phyloP scores from a whole-genome alignment of 192 early-diverging fungal genomes.

The Thamnidium elegans region DNA sequence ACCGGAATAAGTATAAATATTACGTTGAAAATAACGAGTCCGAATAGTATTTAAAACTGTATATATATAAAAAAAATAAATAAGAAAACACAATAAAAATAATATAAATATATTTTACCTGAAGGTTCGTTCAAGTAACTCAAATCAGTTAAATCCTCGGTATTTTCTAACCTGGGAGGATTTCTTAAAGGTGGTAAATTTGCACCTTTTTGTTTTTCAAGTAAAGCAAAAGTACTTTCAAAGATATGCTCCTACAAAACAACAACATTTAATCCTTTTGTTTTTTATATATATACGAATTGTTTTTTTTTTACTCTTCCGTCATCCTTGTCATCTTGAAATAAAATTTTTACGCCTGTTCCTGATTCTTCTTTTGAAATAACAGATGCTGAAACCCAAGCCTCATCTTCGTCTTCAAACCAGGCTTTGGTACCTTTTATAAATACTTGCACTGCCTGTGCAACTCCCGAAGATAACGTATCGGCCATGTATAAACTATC shows the following conservation, averaged over 20 bases:
- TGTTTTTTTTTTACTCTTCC: conserved; percentile 17
- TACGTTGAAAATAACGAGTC: conserved; percentile 87
- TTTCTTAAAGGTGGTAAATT: conserved; percentile 93
- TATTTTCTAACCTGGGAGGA: conserved; percentile 82
- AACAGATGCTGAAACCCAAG: conserved; percentile 76
- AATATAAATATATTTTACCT: conserved; percentile 25
- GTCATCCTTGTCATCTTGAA: conserved; percentile 50
- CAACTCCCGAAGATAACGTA: conserved; percentile 19
- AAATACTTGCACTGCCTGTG: conserved; percentile 60
- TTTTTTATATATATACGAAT: neutral
- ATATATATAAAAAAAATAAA: neutral
- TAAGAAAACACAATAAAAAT: neutral
- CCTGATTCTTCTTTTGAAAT: conserved; percentile 49
- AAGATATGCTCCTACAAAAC: conserved; percentile 63
- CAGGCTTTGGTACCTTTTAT: conserved; percentile 77
- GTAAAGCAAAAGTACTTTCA: conserved; percentile 65
- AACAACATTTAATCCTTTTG: neutral
- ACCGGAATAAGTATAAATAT: conserved; percentile 99
- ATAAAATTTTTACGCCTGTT: conserved; percentile 52
- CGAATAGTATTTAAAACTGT: conserved; percentile 92
- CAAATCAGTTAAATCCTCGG: conserved; percentile 88
- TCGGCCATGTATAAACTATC: conserved; percentile 1
- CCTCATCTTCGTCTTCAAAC: conserved; percentile 82
- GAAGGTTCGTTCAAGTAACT: conserved; percentile 94
- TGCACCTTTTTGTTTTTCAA: conserved; percentile 61